A percentile compares a stretch with the other conserved stretches of the same genome.
Evolutionary conservation across 1,139 yeast species (phyloP).

Genomic region (Scheffersomyces quercinus): DNA sequence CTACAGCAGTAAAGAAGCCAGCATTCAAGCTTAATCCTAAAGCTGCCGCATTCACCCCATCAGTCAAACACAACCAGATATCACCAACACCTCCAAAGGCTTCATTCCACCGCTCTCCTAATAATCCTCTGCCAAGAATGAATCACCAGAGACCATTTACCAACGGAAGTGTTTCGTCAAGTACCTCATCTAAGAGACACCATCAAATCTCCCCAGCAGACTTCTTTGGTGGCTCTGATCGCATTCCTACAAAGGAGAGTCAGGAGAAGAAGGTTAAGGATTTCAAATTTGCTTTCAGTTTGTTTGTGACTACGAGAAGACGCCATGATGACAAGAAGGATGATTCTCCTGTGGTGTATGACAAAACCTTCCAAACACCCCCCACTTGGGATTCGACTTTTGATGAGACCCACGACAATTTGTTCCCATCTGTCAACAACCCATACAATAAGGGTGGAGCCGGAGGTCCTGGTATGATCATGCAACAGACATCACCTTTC

Average conservation of each 20-base stretch:
- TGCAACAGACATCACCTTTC: constrained; percentile 27
- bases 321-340: constrained; percentile 31
- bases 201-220: constrained; percentile 46
- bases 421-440: constrained; percentile 35
- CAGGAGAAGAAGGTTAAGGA: constrained; percentile 36
- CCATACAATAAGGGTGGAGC: constrained; percentile 1
- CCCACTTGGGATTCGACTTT: constrained; percentile 76
- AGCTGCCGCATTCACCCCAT: constrained; percentile 71
- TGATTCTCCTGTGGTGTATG: constrained; percentile 33
- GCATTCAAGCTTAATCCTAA: constrained; percentile 71
- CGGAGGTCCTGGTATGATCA: constrained; percentile 18
- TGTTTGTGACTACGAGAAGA: constrained; percentile 47
- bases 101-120: constrained; percentile 26
- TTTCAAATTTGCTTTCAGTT: constrained; percentile 55
- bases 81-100: constrained; percentile 36
- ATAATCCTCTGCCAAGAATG: constrained; percentile 37
- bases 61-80: constrained; percentile 26
- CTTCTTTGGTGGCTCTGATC: constrained; percentile 49
- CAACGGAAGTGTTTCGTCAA: constrained; percentile 10
- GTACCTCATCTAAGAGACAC: constrained; percentile 31
- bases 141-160: constrained; percentile 35
- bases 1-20: constrained; percentile 34
- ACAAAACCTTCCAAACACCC: constrained; percentile 69
- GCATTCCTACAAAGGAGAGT: constrained; percentile 47
- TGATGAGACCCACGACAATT: constrained; percentile 51